Percentiles rank a stretch among this genome's conserved stretches.
phyloP scores from a whole-genome alignment of 345 rosid species.

The Citrus unshiu region DNA sequence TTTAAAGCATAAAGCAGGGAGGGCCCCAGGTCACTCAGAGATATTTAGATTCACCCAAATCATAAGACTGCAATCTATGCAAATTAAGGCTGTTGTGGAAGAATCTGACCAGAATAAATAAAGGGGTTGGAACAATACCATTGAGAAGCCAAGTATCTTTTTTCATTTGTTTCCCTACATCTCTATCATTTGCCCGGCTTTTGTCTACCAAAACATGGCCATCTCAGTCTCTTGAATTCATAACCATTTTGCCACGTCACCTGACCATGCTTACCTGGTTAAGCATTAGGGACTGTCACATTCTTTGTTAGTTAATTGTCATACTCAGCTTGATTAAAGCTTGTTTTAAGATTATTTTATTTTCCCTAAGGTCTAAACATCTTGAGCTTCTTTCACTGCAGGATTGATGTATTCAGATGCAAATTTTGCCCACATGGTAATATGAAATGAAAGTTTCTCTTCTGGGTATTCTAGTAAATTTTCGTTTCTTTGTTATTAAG shows the following conservation, averaged over 20 bases:
- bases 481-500: constrained; percentile 43
- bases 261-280: constrained; percentile 33
- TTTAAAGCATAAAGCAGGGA: constrained; percentile 61
- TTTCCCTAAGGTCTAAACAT: constrained; percentile 14
- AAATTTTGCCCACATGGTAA: background rate
- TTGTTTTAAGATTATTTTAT: constrained; percentile 13
- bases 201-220: constrained; percentile 37
- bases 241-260: constrained; percentile 33
- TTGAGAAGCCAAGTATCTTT: constrained; percentile 82
- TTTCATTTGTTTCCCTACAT: constrained; percentile 36
- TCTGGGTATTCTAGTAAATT: constrained; percentile 21
- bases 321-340: background rate
- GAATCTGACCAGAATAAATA: constrained; percentile 69
- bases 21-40: constrained; percentile 45
- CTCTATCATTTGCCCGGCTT: constrained; percentile 46
- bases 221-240: constrained; percentile 25
- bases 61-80: constrained; percentile 52
- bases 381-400: constrained; percentile 17
- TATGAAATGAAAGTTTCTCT: background rate
- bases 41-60: constrained; percentile 61
- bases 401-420: constrained; percentile 5
- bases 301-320: constrained; percentile 6
- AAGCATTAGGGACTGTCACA: constrained; percentile 14
- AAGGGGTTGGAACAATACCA: constrained; percentile 48
- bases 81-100: constrained; percentile 63